These are phyloP conservation scores for Trichosporon coremiiforme DNA, from an alignment of 1,284 basidiomycete species.

Conservation along the genomic window DNA sequence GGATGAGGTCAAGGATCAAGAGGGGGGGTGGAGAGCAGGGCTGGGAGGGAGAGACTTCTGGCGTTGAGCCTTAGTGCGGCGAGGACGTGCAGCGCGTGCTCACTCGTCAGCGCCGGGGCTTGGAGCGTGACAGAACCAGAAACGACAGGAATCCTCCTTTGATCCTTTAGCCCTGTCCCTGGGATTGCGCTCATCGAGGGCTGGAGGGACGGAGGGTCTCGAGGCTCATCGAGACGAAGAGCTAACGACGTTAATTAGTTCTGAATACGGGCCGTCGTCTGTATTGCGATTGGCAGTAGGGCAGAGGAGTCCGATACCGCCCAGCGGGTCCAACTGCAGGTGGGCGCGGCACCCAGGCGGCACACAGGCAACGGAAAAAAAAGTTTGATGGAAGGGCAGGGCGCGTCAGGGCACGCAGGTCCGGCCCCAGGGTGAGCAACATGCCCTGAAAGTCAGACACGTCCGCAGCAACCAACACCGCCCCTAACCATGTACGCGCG, in stretches of 20 bases:
- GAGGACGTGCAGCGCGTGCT: slow-evolving; percentile 10
- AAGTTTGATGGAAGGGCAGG: slow-evolving; percentile 7
- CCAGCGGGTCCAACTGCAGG: background rate
- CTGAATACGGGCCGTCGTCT: background rate
- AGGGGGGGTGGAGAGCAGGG: background rate
- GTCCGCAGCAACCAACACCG: slow-evolving; percentile 15
- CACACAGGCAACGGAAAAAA: background rate
- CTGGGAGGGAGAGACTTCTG: background rate
- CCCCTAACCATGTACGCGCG: slow-evolving; percentile 10
- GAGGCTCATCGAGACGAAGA: background rate
- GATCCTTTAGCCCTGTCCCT: background rate
- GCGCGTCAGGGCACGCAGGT: background rate
- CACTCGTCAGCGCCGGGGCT: background rate
- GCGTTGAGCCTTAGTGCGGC: background rate
- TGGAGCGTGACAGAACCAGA: slow-evolving; percentile 14
- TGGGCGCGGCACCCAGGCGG: background rate
- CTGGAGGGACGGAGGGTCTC: background rate
- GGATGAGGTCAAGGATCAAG: background rate
- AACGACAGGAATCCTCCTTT: slow-evolving; percentile 1
- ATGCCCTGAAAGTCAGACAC: slow-evolving; percentile 16
- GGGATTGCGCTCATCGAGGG: background rate
- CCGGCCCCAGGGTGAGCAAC: background rate
- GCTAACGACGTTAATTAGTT: slow-evolving; percentile 7
- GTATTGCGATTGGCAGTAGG: slow-evolving; percentile 6
- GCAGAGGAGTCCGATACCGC: background rate